These are phyloP conservation scores for Oryza meyeriana DNA, from an alignment of 176 grass and related monocot genomes.

Conservation along the genomic window DNA sequence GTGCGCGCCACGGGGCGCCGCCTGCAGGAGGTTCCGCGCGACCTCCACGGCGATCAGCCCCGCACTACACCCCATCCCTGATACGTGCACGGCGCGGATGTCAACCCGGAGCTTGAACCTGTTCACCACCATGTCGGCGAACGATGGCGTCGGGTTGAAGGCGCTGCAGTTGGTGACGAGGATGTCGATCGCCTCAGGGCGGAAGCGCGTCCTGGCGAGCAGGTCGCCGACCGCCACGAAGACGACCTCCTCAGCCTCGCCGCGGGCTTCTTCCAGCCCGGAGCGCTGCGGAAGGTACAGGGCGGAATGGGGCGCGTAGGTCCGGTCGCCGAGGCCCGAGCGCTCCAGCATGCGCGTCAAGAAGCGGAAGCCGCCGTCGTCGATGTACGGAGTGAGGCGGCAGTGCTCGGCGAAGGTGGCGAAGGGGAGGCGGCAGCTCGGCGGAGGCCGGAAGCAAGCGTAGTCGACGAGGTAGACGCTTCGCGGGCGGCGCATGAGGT, in stretches of 20 bases:
- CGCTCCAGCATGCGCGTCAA: conserved; percentile 16
- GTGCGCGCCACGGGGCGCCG: background rate
- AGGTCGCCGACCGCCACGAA: conserved; percentile 28
- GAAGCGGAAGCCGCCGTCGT: conserved; percentile 9
- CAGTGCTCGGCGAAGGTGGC: conserved; percentile 4
- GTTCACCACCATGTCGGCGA: conserved; percentile 27
- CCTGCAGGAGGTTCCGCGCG: conserved; percentile 7
- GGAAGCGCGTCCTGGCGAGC: conserved; percentile 20
- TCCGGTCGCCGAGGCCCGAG: conserved; percentile 34
- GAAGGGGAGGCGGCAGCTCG: background rate
- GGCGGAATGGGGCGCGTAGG: background rate
- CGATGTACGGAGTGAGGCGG: background rate
- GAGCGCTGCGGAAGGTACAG: background rate
- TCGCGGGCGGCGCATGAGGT: background rate
- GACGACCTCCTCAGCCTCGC: conserved; percentile 27
- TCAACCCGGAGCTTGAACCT: conserved; percentile 12
- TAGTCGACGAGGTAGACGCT: conserved; percentile 46
- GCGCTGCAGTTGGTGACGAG: conserved; percentile 21
- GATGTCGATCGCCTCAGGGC: background rate
- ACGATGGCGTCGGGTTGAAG: conserved; percentile 32
- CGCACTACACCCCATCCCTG: conserved; percentile 48
- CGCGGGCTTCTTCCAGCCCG: background rate
- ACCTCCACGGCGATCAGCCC: conserved; percentile 31
- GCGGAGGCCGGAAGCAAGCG: conserved; percentile 20
- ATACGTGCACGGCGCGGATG: background rate